Conservation (phyloP, 805 yeast genomes). For the Candida tallmaniae region DNA sequence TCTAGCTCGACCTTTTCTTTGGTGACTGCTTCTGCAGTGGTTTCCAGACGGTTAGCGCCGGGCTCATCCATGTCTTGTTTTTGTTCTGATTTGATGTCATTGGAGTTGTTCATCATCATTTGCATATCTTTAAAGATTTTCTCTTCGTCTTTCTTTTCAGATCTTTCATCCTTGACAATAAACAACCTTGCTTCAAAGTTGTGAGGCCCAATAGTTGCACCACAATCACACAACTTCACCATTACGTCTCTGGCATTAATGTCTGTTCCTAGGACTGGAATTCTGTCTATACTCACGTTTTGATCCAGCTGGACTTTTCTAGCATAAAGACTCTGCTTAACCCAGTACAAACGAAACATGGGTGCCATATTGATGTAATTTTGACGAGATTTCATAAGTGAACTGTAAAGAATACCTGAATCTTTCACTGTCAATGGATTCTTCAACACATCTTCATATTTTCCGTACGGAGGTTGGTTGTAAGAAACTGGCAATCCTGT, state of each 20-base stretch:
- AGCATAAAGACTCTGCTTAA: slow-evolving; percentile 57
- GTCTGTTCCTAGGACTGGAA: slow-evolving; percentile 34
- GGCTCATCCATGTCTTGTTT: neutral
- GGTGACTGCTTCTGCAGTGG: neutral
- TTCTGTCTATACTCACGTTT: slow-evolving; percentile 20
- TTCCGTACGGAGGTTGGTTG: slow-evolving; percentile 58
- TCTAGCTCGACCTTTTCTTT: neutral
- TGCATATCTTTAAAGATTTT: neutral
- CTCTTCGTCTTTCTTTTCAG: slow-evolving; percentile 13
- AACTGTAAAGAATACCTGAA: slow-evolving; percentile 64
- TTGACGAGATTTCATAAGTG: slow-evolving; percentile 69
- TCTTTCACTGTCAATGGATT: slow-evolving; percentile 69
- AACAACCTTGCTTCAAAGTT: slow-evolving; percentile 70
- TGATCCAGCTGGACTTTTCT: slow-evolving; percentile 22
- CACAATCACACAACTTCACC: slow-evolving; percentile 82
- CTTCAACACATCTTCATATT: slow-evolving; percentile 45
- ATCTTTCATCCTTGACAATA: slow-evolving; percentile 77
- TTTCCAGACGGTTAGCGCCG: neutral
- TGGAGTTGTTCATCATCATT: neutral
- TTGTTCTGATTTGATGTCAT: neutral
- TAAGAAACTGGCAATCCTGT: slow-evolving; percentile 65
- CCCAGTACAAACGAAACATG: slow-evolving; percentile 81
- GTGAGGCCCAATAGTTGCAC: slow-evolving; percentile 78
- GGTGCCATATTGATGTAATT: slow-evolving; percentile 51
- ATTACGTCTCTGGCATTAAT: slow-evolving; percentile 73